phyloP scores from a whole-genome alignment of 2,329 filamentous ascomycete genomes.

The Penicillium polonicum region DNA sequence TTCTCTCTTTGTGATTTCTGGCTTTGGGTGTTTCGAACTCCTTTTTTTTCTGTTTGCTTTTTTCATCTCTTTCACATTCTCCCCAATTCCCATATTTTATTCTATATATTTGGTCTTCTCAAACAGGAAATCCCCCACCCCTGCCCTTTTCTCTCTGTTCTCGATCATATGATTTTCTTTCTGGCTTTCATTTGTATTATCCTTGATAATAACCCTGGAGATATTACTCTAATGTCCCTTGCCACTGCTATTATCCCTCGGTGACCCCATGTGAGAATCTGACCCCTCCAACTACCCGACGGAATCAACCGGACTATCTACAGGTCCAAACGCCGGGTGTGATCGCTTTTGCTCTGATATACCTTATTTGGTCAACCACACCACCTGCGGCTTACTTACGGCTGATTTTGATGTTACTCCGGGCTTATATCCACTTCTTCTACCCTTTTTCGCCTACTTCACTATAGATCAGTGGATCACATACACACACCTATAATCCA shows the following conservation, averaged over 20 bases:
- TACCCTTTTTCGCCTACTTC: not conserved
- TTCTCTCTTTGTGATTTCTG: slow-evolving; percentile 8
- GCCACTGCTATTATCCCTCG: slow-evolving; percentile 4
- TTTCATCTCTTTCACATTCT: not conserved
- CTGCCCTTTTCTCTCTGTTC: not conserved
- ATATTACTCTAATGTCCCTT: not conserved
- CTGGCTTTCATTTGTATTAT: not conserved
- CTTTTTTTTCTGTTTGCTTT: not conserved
- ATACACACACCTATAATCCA: not conserved
- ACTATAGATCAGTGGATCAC: slow-evolving; percentile 10
- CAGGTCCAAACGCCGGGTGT: not conserved
- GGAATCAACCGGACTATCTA: slow-evolving; percentile 1
- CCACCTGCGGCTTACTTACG: slow-evolving; percentile 8
- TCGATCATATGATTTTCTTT: slow-evolving; percentile 4
- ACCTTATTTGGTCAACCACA: slow-evolving; percentile 1
- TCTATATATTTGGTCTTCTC: slow-evolving; percentile 1
- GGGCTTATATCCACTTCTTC: slow-evolving; percentile 4
- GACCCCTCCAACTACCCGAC: slow-evolving; percentile 2
- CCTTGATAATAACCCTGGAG: not conserved
- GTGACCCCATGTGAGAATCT: slow-evolving; percentile 16
- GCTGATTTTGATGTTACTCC: not conserved
- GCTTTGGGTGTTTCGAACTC: not conserved
- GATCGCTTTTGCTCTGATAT: slow-evolving; percentile 4
- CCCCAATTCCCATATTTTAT: not conserved
- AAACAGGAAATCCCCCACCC: slow-evolving; percentile 5